Base-by-base conservation (phyloP, 148 eudicot genomes). In the Spergularia bocconei region DNA sequence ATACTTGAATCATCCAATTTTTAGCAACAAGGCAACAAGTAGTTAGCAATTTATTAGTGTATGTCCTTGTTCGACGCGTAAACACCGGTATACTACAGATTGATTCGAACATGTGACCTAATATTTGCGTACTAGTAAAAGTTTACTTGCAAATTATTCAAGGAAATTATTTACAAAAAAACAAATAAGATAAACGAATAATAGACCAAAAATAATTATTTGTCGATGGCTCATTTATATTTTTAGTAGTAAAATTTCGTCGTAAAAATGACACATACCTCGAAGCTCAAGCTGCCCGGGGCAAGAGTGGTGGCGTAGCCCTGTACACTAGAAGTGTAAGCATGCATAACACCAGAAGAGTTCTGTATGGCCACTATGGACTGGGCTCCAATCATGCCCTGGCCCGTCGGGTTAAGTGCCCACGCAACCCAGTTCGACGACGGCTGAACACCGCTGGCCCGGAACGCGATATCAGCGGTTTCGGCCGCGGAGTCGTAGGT, bases 401-500 rank as follows among this genome's bases (percentile, higher is more conserved):
- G 2, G 0, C 73, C 38, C 0, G 58, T 38, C 0, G 83, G 84
- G 63, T 96, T 96, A 23, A 96, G 82, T 0, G 87, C 92, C 98
- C 98, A 96, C 0, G 90, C 94, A 5, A 92, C 87, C 99, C 99
- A 96, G 11, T 67, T 72, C 33, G 89, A 71, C 5, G 84, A 14
- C 29, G 85, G 23, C 51, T 58, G 29, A 13, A 87, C 74, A 0
- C 83, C 81, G 44, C 85, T 71, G 57, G 71, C 93, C 1, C 98
- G 84, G 77, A 83, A 95, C 4, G 98, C 98, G 12, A 95, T 72
- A 5, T 87, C 85, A 12, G 85, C 92, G 0, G 93, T 86, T 14
- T 72, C 69, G 29, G 88, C 67, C 8, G 80, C 0, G 2, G 67
- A 51, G 64, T 90, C 76, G 79, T 94, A 92, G 60, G 69, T 91